Percentiles rank a stretch among this genome's conserved stretches.
phyloP scores from a whole-genome alignment of 2,329 filamentous ascomycete genomes.

The Ascomycota sp. region DNA sequence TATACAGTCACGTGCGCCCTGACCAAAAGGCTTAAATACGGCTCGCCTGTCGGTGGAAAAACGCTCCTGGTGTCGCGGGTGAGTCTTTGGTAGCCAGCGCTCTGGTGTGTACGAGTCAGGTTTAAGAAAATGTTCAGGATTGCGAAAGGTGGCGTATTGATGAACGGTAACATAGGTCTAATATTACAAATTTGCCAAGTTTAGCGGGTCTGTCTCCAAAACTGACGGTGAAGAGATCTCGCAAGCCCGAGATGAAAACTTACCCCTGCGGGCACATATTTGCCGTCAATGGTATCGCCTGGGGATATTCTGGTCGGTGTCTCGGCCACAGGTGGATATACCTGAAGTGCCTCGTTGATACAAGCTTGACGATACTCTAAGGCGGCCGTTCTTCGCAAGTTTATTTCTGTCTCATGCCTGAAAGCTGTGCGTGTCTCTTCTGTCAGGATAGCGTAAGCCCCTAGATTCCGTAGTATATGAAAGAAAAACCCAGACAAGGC shows the following conservation, averaged over 20 bases:
- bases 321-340: conserved; percentile 15
- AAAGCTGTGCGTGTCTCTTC: conserved; percentile 16
- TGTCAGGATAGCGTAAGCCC: conserved; percentile 10
- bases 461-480: conserved; percentile 11
- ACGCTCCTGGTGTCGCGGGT: conserved; percentile 12
- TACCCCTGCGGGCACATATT: conserved; percentile 14
- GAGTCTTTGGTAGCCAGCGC: conserved; percentile 15
- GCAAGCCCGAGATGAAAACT: conserved; percentile 3
- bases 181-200: background rate
- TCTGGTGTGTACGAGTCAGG: conserved; percentile 25
- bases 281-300: conserved; percentile 13
- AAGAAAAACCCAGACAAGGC: conserved; percentile 10
- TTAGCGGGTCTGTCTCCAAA: background rate
- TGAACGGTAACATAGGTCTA: conserved; percentile 21
- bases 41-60: conserved; percentile 19
- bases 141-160: conserved; percentile 22
- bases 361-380: conserved; percentile 17
- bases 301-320: conserved; percentile 8
- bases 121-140: conserved; percentile 21
- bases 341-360: conserved; percentile 20
- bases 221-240: too few species aligned
- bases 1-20: conserved; percentile 20
- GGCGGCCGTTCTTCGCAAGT: conserved; percentile 9
- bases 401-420: conserved; percentile 15
- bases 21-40: conserved; percentile 16